Base-by-base conservation (phyloP, 805 yeast genomes). In the Danielozyma ontarioensis region DNA sequence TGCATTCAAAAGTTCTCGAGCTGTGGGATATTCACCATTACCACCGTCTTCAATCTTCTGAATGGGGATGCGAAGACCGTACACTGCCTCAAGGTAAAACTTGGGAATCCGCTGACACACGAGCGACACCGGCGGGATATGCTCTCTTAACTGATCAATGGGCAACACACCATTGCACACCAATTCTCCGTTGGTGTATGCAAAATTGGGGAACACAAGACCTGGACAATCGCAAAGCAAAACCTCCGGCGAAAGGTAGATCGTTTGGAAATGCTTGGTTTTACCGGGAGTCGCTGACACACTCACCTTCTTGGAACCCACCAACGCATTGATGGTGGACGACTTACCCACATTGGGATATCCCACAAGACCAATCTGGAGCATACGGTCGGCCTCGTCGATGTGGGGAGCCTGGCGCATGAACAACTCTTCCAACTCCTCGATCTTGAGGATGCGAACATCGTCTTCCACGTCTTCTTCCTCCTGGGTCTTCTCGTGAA, bases 91-190 rank as follows among this genome's bases (percentile, higher is more conserved):
- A 35, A 93, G 58, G 56, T 71, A 89, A 55, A 64, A 84, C 53
- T 86, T 87, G 14, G 99, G 98, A 34, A 93, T 75, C 52, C 97
- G 73, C 55, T 83, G 83, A 23, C 90, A 80, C 12, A 93, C 90
- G 19, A 93, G 64, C 33, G 87, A 81, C 5, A 81, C 70, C 10
- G 99, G 97, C 2, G 95, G 94, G 7, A 90, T 80, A 55, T 76
- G 79, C 53, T 93, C 99, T 53, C 97, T 76, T 41, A 93, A 70
- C 62, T 93, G 98, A 63, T 93, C 98, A 48, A 93, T 93, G 14
- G 99, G 99, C 36, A 93, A 71, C n/a, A 93, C 96, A 72, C 99
- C 99, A 53, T 88, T 86, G 66, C 97, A 88, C 1, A 93, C 98
- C 51, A 93, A 73, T 50, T 93, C 99, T 48, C 95, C 97, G 52